Percentiles rank a stretch among this genome's conserved stretches.
phyloP scores from a whole-genome alignment of 179 eudicot genomes.

The Silene coronaria region DNA sequence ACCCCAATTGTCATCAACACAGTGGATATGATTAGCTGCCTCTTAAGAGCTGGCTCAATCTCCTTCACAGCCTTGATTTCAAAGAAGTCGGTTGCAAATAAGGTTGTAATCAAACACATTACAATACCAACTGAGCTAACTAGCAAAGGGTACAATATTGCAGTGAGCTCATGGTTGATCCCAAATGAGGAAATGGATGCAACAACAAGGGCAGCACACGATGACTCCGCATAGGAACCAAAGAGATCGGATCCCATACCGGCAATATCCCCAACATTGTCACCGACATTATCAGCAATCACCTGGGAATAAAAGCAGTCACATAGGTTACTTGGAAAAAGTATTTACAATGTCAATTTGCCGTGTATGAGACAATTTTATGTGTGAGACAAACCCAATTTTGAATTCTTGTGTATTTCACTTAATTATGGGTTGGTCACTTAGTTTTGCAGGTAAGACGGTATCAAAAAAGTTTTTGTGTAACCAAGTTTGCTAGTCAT shows the following conservation, averaged over 20 bases:
- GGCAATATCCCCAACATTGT: conserved; percentile 95
- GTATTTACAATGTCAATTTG: not conserved
- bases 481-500: not conserved
- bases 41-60: conserved; percentile 85
- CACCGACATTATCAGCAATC: conserved; percentile 95
- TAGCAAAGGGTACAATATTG: conserved; percentile 71
- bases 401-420: not conserved
- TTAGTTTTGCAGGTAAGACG: not conserved
- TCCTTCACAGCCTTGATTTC: conserved; percentile 83
- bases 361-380: not conserved
- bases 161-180: conserved; percentile 69
- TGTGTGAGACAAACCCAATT: not conserved
- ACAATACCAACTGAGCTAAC: conserved; percentile 75
- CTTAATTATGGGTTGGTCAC: not conserved
- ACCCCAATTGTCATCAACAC: conserved; percentile 64
- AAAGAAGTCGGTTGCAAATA: conserved; percentile 87
- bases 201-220: conserved; percentile 93
- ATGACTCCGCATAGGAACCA: conserved; percentile 92
- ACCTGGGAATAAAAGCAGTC: conserved; percentile 42
- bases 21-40: conserved; percentile 79
- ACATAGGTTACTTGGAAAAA: not conserved
- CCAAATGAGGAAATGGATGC: conserved; percentile 94
- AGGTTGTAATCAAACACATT: conserved; percentile 79
- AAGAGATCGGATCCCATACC: conserved; percentile 98
- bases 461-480: too few relatives aligned